These are phyloP conservation scores for Fusarium piperis DNA, from an alignment of 2,329 filamentous ascomycete species.

Conservation along the genomic window DNA sequence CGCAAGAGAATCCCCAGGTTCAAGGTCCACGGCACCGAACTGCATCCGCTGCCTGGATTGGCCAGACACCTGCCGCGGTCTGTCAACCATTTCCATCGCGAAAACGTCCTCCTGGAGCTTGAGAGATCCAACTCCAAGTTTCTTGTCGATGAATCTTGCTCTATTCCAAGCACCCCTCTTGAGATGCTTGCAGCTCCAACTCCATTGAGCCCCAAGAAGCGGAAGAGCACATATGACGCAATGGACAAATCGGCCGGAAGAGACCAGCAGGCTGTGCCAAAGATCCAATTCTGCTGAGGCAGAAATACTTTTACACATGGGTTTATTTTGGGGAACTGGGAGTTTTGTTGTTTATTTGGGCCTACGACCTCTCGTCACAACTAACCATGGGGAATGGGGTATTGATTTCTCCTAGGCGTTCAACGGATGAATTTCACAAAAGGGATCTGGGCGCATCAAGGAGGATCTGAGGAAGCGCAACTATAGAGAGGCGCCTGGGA, in stretches of 20 bases:
- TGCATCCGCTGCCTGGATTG: conserved; percentile 38
- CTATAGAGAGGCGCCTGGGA: neutral
- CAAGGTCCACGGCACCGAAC: conserved; percentile 24
- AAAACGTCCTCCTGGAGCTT: conserved; percentile 43
- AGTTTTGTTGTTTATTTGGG: neutral
- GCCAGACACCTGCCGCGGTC: conserved; percentile 34
- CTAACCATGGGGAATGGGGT: neutral
- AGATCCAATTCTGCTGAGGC: conserved; percentile 6
- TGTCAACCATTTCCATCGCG: conserved; percentile 24
- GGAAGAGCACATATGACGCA: conserved; percentile 4
- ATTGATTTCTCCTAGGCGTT: neutral
- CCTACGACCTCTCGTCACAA: neutral
- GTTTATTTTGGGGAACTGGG: neutral
- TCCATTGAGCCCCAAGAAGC: conserved; percentile 10
- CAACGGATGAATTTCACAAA: neutral
- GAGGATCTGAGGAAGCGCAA: neutral
- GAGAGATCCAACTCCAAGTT: conserved; percentile 44
- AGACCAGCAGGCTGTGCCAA: neutral
- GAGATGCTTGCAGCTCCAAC: neutral
- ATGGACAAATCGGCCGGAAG: neutral
- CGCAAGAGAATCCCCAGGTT: conserved; percentile 21
- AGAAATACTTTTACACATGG: neutral
- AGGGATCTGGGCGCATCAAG: neutral
- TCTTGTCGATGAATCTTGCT: conserved; percentile 24
- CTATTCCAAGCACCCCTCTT: conserved; percentile 9